Base-by-base conservation (phyloP, 108 stramenopile species). In the Nitzschia palea region DNA sequence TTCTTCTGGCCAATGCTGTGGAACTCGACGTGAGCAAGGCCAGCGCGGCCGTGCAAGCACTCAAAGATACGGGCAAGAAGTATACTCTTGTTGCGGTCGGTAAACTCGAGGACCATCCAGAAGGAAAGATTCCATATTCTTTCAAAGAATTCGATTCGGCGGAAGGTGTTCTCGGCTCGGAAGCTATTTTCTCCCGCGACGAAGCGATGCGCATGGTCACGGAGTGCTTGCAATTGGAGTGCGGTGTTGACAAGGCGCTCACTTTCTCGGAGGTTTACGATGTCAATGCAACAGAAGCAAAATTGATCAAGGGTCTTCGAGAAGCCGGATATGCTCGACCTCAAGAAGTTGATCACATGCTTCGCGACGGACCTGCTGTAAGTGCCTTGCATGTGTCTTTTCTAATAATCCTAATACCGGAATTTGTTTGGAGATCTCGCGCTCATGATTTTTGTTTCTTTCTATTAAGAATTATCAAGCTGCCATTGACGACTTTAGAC, bases 291-390 rank as follows among this genome's bases (percentile, higher is more conserved):
- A 76, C 85, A 30, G 87, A 89, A 70, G 68, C 67, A 42, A 82
- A 65, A 69, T 65, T 91, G 40, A 71, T 94, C 65, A 81, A 85
- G 73, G 81, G 85, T 45, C 69, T 94, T 55, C 75, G 93, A 44
- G 85, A 86, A 61, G 79, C 65, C 43, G 93, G 93, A 28, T 94
- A 86, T 69, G 76, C 74, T 6, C 78, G 93, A 26, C 63, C 78
- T 48, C 81, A 89, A 58, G 93, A 94, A 76, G 78, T 94, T 57
- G 90, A 88, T 52, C 74, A 88, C 70, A 89, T 94, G 88, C 69
- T 94, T 44, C 78, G 85, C 54, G 48, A 54, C 30, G 48, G 65
- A 45, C 22, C 50, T 27, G n/a, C 40, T 17, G 54, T 72, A 10
- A 69, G 29, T 66, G 25, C 22, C 45, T 3, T 55, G 9, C 5